Percentiles rank a stretch among this genome's conserved stretches.
Conservation (phyloP, 805 yeast species). For the Saturnispora gosingensis region DNA sequence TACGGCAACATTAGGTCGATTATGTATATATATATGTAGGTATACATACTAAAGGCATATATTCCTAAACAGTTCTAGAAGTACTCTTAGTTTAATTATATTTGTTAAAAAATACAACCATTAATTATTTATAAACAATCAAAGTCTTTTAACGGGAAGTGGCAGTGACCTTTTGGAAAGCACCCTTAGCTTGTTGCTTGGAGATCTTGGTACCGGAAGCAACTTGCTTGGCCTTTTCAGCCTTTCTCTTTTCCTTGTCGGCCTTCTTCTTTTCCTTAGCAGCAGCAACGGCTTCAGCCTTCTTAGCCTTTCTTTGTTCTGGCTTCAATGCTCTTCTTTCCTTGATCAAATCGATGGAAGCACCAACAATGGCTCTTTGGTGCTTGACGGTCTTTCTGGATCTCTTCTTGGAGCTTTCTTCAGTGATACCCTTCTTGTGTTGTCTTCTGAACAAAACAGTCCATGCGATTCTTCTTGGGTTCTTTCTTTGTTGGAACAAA, state of each 20-base stretch:
- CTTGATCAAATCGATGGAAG: slow-evolving; percentile 95
- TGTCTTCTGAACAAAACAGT: slow-evolving; percentile 99
- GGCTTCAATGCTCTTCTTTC: slow-evolving; percentile 96
- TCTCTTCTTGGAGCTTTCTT: slow-evolving; percentile 96
- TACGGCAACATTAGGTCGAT: background rate
- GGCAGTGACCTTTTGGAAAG: slow-evolving; percentile 94
- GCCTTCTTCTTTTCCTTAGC: slow-evolving; percentile 87
- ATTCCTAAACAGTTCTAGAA: background rate
- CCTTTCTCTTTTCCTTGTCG: slow-evolving; percentile 91
- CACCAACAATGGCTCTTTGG: slow-evolving; percentile 99
- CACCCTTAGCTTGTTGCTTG: slow-evolving; percentile 96
- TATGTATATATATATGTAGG: too few relatives aligned
- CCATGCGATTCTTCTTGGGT: slow-evolving; percentile 99
- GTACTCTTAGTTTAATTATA: background rate
- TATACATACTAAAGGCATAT: background rate
- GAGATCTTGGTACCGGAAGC: slow-evolving; percentile 76
- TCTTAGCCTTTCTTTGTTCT: slow-evolving; percentile 95
- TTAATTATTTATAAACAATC: slow-evolving; percentile 1
- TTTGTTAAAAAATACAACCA: slow-evolving; percentile 6
- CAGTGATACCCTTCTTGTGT: slow-evolving; percentile 99
- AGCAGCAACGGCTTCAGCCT: slow-evolving; percentile 78
- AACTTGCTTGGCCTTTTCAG: slow-evolving; percentile 77
- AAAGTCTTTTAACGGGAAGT: slow-evolving; percentile 73
- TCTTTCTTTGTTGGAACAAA: slow-evolving; percentile 98
- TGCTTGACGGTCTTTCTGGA: slow-evolving; percentile 94